phyloP scores from a whole-genome alignment of 75 land plant species.

The Cunninghamia lanceolata region DNA sequence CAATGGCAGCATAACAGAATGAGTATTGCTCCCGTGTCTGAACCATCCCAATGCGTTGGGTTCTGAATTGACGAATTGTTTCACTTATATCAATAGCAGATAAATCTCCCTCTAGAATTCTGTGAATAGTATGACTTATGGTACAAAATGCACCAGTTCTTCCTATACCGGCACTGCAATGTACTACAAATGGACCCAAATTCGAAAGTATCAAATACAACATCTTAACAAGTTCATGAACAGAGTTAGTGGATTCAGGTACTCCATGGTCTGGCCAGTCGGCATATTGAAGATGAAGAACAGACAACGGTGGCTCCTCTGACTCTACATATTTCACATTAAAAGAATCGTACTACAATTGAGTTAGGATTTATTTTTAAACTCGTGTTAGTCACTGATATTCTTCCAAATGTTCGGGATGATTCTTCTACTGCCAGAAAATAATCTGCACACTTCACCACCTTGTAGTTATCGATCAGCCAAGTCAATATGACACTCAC shows the following conservation, averaged over 20 bases:
- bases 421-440: conserved; percentile 55
- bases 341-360: conserved; percentile 42
- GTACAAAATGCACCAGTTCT: conserved; percentile 86
- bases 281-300: conserved; percentile 81
- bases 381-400: conserved; percentile 38
- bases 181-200: conserved; percentile 86
- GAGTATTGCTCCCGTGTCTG: conserved; percentile 82
- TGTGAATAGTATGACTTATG: conserved; percentile 78
- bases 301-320: conserved; percentile 56
- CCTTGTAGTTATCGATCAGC: conserved; percentile 48
- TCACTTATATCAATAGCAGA: conserved; percentile 67
- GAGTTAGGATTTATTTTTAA: conserved; percentile 29
- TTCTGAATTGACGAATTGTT: conserved; percentile 63
- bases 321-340: conserved; percentile 59
- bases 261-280: conserved; percentile 96
- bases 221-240: conserved; percentile 72
- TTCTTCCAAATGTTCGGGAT: conserved; percentile 49
- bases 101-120: conserved; percentile 78
- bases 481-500: conserved; percentile 84
- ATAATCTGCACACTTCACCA: conserved; percentile 65
- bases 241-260: conserved; percentile 57
- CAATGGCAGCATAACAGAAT: conserved; percentile 68
- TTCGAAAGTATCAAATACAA: conserved; percentile 46
- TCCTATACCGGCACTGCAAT: conserved; percentile 99
- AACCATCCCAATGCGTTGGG: conserved; percentile 90